Base-by-base conservation (phyloP, 176 grass and related monocot species). In the maize (Zea mays) region DNA sequence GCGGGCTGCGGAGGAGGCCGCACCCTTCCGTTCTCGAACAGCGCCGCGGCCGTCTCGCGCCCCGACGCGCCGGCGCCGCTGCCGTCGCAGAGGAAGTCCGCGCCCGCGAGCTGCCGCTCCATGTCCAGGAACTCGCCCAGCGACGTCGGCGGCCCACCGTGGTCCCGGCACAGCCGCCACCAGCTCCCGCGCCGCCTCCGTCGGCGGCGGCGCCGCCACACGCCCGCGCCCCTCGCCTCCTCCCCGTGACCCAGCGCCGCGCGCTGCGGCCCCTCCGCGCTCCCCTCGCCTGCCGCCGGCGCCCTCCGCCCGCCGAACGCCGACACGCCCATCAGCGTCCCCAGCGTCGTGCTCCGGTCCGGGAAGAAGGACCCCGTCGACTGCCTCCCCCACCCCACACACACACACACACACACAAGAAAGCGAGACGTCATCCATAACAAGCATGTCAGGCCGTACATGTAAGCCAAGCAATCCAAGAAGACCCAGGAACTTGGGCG, bases 311-410 rank as follows among this genome's bases (percentile, higher is more conserved):
- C 86, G 58, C 72, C 77, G 69, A 97, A 86, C 64, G 76, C 33
- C 10, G 92, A 81, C 68, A 99, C 96, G 19, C 96, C 96, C 96
- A 99, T 99, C 41, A 99, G 92, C 8, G 96, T 99, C 27, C 96
- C 96, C 42, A 99, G 87, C 47, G 92, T 99, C 41, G 96, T 99
- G 83, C 96, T 95, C 43, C 90, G 78, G 83, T 99, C 96, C 7
- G 65, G 92, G 58, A 96, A 99, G 92, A 99, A 99, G 16, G 96
- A 99, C 56, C 96, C 92, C 16, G 92, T 99, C 44, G 96, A 99
- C 96, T 99, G 41, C 35, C 39, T 6, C 9, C 4, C 44, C 16
- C 6, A 4, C 3, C 3, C 4, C 40, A 4, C 40, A 27, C 27
- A 27, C 27, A 27, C 27, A 27, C 27, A 27, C 27, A 27, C 27